These are phyloP conservation scores for Sporothrix schenckii DNA, from an alignment of 2,329 filamentous ascomycete species.

Conservation along the genomic window DNA sequence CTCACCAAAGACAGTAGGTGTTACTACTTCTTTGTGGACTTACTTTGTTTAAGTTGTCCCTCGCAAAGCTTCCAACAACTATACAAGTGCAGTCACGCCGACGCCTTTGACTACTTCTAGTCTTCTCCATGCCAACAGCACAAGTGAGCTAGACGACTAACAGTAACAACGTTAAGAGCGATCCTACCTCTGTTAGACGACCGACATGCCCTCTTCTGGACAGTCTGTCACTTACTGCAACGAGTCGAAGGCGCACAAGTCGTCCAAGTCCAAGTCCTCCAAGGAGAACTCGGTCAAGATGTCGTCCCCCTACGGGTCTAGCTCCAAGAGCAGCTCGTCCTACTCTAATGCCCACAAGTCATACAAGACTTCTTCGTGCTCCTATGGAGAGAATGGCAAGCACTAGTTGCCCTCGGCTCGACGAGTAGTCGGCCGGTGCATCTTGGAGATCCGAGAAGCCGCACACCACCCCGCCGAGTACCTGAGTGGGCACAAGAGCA, in stretches of 20 bases:
- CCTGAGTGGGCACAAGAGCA: neutral
- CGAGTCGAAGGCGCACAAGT: neutral
- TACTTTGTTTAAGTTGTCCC: neutral
- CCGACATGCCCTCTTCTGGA: neutral
- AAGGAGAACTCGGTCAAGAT: constrained; percentile 8
- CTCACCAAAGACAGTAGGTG: neutral
- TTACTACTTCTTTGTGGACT: neutral
- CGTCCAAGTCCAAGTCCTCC: neutral
- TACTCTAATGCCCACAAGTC: constrained; percentile 1
- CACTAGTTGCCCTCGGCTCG: neutral
- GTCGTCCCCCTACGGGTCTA: neutral
- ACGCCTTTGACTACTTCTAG: no score
- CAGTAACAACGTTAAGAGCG: neutral
- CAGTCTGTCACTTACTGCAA: neutral
- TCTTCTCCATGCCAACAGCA: no score
- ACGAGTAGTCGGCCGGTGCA: neutral
- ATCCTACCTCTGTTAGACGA: no score
- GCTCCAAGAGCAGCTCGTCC: neutral
- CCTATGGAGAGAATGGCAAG: neutral
- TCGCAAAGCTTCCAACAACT: neutral
- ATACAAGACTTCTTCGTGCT: neutral
- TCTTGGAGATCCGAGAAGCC: neutral
- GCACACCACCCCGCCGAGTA: neutral
- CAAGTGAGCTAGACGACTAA: neutral
- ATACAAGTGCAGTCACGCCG: neutral